Evolutionary conservation across 2,329 filamentous ascomycete genomes (phyloP).

Genomic region (Cytospora mali): DNA sequence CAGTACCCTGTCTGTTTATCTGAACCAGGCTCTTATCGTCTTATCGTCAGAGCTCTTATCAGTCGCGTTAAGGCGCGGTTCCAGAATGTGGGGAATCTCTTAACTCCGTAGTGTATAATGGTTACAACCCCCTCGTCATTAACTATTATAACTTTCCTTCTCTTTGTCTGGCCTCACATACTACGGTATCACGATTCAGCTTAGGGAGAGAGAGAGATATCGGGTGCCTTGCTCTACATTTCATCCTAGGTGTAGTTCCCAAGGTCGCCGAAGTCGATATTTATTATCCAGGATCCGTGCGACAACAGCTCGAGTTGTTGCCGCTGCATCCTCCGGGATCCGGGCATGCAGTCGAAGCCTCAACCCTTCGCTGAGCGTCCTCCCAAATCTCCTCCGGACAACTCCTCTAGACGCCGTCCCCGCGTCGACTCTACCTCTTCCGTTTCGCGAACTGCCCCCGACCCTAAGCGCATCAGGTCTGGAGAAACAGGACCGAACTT

Average conservation of each 20-base stretch:
- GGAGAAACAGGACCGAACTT: slow-evolving; percentile 16
- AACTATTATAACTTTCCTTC: not conserved
- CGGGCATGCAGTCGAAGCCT: slow-evolving; percentile 27
- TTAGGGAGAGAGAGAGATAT: not conserved
- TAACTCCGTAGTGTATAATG: slow-evolving; percentile 11
- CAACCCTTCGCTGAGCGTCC: slow-evolving; percentile 17
- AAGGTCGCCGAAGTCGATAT: not conserved
- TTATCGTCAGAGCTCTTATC: slow-evolving; percentile 17
- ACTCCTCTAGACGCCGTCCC: slow-evolving; percentile 31
- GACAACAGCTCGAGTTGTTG: slow-evolving; percentile 23
- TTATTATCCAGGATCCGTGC: slow-evolving; percentile 15
- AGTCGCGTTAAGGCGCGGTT: slow-evolving; percentile 12
- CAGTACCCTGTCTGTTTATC: not conserved
- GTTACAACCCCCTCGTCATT: slow-evolving; percentile 9
- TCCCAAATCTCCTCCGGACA: slow-evolving; percentile 15
- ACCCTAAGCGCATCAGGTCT: slow-evolving; percentile 37
- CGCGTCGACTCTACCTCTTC: slow-evolving; percentile 36
- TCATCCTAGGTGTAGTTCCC: not conserved
- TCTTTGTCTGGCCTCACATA: not conserved
- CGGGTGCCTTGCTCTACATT: no score
- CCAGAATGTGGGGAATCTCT: slow-evolving; percentile 20
- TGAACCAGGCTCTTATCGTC: not conserved
- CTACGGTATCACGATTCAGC: not conserved
- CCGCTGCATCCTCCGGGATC: slow-evolving; percentile 22
- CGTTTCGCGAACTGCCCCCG: slow-evolving; percentile 28